phyloP scores from a whole-genome alignment of 2,329 filamentous ascomycete genomes.

The Colletotrichum graminicola region DNA sequence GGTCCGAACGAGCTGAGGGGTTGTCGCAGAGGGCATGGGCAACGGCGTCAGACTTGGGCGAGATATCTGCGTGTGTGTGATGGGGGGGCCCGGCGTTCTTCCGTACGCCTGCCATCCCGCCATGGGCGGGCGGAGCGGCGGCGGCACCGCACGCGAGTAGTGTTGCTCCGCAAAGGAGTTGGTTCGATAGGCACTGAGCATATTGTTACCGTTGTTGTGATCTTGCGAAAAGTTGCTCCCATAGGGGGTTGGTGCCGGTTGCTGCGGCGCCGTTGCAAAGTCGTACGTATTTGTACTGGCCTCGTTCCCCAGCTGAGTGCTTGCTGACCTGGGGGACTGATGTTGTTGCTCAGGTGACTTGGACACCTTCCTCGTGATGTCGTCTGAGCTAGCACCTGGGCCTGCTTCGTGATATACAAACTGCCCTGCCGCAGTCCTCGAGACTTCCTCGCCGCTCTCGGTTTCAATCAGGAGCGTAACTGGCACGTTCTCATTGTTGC shows the following conservation, averaged over 20 bases:
- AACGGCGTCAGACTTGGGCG: slow-evolving; percentile 62
- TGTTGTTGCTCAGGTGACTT: slow-evolving; percentile 62
- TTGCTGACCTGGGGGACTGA: slow-evolving; percentile 47
- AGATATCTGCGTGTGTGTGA: slow-evolving; percentile 58
- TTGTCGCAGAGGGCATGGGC: slow-evolving; percentile 59
- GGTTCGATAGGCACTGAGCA: slow-evolving; percentile 68
- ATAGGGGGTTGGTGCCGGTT: slow-evolving; percentile 49
- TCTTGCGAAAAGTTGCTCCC: slow-evolving; percentile 55
- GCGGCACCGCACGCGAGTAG: slow-evolving; percentile 55
- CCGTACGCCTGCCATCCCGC: slow-evolving; percentile 59
- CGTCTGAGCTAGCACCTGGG: slow-evolving; percentile 53
- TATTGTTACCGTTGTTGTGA: slow-evolving; percentile 61
- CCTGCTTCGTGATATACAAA: slow-evolving; percentile 59
- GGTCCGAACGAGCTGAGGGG: slow-evolving; percentile 67
- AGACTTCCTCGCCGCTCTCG: slow-evolving; percentile 65
- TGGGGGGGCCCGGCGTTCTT: slow-evolving; percentile 48
- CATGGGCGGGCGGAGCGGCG: slow-evolving; percentile 55
- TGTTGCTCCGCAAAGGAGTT: slow-evolving; percentile 62
- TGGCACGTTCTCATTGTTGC: slow-evolving; percentile 63
- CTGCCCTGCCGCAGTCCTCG: slow-evolving; percentile 60
- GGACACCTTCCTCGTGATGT: slow-evolving; percentile 55
- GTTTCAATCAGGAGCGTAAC: slow-evolving; percentile 67
- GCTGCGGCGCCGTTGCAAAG: slow-evolving; percentile 65
- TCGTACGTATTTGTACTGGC: slow-evolving; percentile 67
- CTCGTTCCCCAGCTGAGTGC: slow-evolving; percentile 50